Evolutionary conservation across 1,139 yeast species (phyloP), one percentile per base, ranked within the genome.

Genomic region (Magnusiomyces starmeri): DNA sequence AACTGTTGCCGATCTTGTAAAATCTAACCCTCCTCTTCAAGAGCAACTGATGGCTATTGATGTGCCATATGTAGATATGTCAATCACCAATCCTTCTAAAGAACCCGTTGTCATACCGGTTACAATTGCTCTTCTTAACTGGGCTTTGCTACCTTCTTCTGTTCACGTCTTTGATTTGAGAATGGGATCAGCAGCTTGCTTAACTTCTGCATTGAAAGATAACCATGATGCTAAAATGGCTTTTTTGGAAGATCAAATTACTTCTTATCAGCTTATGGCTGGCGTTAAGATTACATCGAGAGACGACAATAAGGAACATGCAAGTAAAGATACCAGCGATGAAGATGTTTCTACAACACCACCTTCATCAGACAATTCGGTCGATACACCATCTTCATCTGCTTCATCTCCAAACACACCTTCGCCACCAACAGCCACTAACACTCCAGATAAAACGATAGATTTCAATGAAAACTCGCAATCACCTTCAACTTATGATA

Each of bases 51-150:
- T 89, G 2, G 81, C 81, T 53, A 82, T 90, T 22, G 97, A 92
- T 65, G 96, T 92, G 4, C 98, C 98, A 0, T 87, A 83, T 62
- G 73, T 89, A 55, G 97, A 89, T 63, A 89, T 96, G 8, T 76
- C 87, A n/a, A 67, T 84, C 55, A 86, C 88, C 1, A 62, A 71
- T 9, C 57, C 60, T 37, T 59, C 60, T 10, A 53, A 59, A 18
- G 61, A 58, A 18, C 69, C 70, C 0, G 55, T 51, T 6, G 62
- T 75, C 4, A 65, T 82, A 8, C 94, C 97, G 0, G 95, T 86
- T 0, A 75, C 86, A 0, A 75, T 78, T 39, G 89, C 95, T 0
- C 72, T 92, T 50, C 65, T 90, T 39, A 83, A 85, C 59, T 92
- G 97, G 97, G 76, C 88, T 32, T 70, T 90, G 14, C 75, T 73